Percentiles rank a stretch among this genome's conserved stretches.
Evolutionary conservation across 2,329 filamentous ascomycete species (phyloP).

Genomic region (Claviceps maximensis): DNA sequence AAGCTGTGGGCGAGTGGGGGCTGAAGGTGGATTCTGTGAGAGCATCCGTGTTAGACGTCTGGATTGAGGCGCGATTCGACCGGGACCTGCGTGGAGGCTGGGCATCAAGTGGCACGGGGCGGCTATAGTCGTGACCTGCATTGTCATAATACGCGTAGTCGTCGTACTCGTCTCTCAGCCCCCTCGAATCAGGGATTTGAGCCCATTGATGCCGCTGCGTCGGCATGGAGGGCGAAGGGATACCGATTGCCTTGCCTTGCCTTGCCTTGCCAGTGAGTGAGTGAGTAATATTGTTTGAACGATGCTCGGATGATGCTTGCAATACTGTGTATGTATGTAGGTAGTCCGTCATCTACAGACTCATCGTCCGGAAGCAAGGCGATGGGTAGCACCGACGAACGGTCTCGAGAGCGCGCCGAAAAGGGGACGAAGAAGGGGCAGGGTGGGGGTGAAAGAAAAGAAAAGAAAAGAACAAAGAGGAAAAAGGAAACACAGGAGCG

Average conservation of each 20-base stretch:
- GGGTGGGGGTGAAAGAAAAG: not conserved
- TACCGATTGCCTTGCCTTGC: no score
- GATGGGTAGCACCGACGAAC: not conserved
- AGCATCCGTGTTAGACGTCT: conserved; percentile 42
- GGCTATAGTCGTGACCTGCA: conserved; percentile 2
- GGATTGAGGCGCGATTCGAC: conserved; percentile 39
- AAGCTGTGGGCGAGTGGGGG: conserved; percentile 40
- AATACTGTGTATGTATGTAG: not conserved
- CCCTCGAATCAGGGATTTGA: conserved; percentile 34
- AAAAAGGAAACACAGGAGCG: not conserved
- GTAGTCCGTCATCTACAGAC: not conserved
- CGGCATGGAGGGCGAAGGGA: conserved; percentile 1
- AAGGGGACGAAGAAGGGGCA: not conserved
- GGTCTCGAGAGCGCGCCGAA: not conserved
- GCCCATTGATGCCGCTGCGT: conserved; percentile 38
- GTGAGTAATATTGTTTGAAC: not conserved
- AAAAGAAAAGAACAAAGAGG: not conserved
- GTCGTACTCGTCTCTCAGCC: conserved; percentile 5
- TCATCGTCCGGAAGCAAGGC: not conserved
- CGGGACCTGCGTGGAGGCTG: conserved; percentile 30
- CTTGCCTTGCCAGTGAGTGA: no score
- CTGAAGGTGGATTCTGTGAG: conserved; percentile 46
- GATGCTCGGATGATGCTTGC: not conserved
- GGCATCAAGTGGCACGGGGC: conserved; percentile 16
- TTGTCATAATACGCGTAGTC: conserved; percentile 4